Percentiles rank a stretch among this genome's conserved stretches.
Evolutionary conservation across 2,329 filamentous ascomycete genomes (phyloP).

Genomic region (Xenoacremonium recifei): DNA sequence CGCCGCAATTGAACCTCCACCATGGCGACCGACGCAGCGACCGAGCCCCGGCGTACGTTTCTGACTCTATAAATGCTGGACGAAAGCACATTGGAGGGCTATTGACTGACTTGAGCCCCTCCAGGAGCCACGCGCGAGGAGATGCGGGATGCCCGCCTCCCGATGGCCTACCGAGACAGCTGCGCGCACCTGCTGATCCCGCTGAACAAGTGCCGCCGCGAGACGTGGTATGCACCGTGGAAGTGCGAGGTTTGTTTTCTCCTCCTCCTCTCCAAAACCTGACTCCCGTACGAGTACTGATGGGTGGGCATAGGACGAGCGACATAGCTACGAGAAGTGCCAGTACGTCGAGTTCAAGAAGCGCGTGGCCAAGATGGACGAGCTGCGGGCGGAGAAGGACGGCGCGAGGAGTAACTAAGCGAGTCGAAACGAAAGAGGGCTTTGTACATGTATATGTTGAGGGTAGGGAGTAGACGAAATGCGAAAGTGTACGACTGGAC

Average conservation of each 20-base stretch:
- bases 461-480: too few relatives aligned
- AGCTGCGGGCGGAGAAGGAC: constrained; percentile 81
- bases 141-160: constrained; percentile 88
- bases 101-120: constrained; percentile 23
- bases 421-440: constrained; percentile 8
- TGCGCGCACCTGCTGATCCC: constrained; percentile 95
- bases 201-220: constrained; percentile 88
- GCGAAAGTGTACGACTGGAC: too few relatives aligned
- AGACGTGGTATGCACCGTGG: constrained; percentile 94
- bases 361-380: constrained; percentile 97
- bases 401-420: constrained; percentile 80
- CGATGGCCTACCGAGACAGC: constrained; percentile 89
- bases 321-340: constrained; percentile 98
- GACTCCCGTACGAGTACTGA: constrained; percentile 4
- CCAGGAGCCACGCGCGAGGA: constrained; percentile 80
- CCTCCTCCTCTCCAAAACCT: too few relatives aligned
- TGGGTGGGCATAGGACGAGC: constrained; percentile 67
- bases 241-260: constrained; percentile 82
- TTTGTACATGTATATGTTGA: constrained; percentile 32
- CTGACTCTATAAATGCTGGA: constrained; percentile 1
- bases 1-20: constrained; percentile 36
- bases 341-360: constrained; percentile 99
- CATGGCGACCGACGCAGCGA: constrained; percentile 37
- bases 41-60: constrained; percentile 39
- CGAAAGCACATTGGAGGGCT: too few relatives aligned